These are phyloP conservation scores for Pestalotiopsis sp. DNA, from an alignment of 2,329 filamentous ascomycete species.

Conservation along the genomic window DNA sequence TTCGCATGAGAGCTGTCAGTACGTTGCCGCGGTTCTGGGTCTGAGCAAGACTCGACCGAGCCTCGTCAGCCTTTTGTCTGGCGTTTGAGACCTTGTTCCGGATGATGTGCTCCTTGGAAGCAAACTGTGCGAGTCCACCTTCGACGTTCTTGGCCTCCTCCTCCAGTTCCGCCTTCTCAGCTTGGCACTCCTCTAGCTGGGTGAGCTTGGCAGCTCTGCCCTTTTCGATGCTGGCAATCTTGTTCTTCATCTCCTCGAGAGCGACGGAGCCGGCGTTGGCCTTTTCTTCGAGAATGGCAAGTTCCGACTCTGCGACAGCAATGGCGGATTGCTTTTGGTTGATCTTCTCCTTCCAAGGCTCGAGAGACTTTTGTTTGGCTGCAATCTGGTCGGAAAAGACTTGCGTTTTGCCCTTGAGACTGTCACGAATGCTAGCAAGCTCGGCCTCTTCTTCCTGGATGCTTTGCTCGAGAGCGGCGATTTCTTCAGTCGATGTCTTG, in stretches of 20 bases:
- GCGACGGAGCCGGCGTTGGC: slow-evolving; percentile 85
- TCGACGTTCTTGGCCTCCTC: slow-evolving; percentile 75
- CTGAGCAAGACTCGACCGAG: slow-evolving; percentile 83
- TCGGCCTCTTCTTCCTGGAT: slow-evolving; percentile 81
- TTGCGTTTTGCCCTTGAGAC: slow-evolving; percentile 93
- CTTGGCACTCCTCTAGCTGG: slow-evolving; percentile 77
- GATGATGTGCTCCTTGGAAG: slow-evolving; percentile 78
- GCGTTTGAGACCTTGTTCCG: slow-evolving; percentile 85
- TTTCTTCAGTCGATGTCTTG: slow-evolving; percentile 73
- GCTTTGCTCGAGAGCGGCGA: slow-evolving; percentile 73
- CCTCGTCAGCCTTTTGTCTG: slow-evolving; percentile 94
- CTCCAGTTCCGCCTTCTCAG: slow-evolving; percentile 71
- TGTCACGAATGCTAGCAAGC: slow-evolving; percentile 80
- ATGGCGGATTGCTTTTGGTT: slow-evolving; percentile 94
- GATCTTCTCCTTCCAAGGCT: slow-evolving; percentile 97
- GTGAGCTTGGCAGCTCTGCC: slow-evolving; percentile 69
- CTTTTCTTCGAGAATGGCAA: slow-evolving; percentile 88
- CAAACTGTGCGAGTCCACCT: slow-evolving; percentile 72
- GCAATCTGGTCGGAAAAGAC: slow-evolving; percentile 91
- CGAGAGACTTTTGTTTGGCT: slow-evolving; percentile 87
- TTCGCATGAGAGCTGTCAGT: slow-evolving; percentile 85
- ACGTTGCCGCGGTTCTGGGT: slow-evolving; percentile 95
- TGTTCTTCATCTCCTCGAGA: slow-evolving; percentile 79
- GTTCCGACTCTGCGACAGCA: slow-evolving; percentile 91
- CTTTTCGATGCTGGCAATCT: slow-evolving; percentile 74